phyloP scores from a whole-genome alignment of 345 rosid species.

The Moringa oleifera region DNA sequence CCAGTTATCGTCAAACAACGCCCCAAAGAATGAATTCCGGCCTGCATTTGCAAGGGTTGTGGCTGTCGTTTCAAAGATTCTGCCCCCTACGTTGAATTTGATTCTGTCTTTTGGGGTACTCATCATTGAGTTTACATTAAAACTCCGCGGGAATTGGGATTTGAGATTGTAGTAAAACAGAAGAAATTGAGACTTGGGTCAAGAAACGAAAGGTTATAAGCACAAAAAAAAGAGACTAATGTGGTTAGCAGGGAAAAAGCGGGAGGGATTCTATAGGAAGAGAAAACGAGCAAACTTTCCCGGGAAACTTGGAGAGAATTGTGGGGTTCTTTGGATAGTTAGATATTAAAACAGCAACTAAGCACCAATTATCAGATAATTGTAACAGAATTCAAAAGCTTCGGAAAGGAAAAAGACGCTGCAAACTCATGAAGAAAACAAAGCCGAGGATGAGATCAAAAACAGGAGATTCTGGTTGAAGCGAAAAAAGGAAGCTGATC shows the following conservation, averaged over 20 bases:
- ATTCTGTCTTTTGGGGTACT: slow-evolving; percentile 64
- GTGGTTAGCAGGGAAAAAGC: neutral
- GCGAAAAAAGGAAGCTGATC: slow-evolving; percentile 1
- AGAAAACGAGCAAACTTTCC: slow-evolving; percentile 5
- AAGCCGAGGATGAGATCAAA: neutral
- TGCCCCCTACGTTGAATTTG: slow-evolving; percentile 87
- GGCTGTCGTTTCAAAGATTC: slow-evolving; percentile 83
- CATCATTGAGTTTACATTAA: slow-evolving; percentile 33
- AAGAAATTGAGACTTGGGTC: neutral
- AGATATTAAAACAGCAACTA: slow-evolving; percentile 5
- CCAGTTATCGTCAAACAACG: slow-evolving; percentile 81
- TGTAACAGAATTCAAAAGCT: slow-evolving; percentile 5
- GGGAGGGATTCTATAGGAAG: too few relatives aligned
- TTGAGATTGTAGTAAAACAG: neutral
- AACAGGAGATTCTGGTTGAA: neutral
- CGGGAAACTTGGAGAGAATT: slow-evolving; percentile 21
- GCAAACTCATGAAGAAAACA: slow-evolving; percentile 7
- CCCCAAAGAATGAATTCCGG: slow-evolving; percentile 81
- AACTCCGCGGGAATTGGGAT: neutral
- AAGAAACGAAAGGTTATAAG: neutral
- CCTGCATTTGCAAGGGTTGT: slow-evolving; percentile 95
- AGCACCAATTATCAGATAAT: slow-evolving; percentile 9
- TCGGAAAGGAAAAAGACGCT: neutral
- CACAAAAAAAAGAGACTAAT: neutral
- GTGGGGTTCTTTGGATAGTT: slow-evolving; percentile 4